These are phyloP conservation scores for Taxawa tesnikishii DNA, from an alignment of 2,329 filamentous ascomycete species.

Conservation along the genomic window DNA sequence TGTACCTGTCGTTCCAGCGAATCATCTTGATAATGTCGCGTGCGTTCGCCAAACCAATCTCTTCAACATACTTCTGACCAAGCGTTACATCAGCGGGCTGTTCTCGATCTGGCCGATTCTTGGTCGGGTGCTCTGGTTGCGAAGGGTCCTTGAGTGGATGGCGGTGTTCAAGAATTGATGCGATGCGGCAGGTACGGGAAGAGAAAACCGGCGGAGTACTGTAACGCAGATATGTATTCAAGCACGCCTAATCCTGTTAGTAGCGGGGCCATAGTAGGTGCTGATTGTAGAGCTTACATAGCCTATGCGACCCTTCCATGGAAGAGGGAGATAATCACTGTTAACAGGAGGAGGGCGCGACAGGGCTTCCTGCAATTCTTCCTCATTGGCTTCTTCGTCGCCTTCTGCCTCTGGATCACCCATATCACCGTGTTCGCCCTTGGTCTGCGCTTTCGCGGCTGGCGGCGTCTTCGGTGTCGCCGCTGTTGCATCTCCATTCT, in stretches of 20 bases:
- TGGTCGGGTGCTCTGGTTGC: constrained; percentile 67
- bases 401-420: constrained; percentile 42
- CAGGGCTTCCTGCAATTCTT: constrained; percentile 46
- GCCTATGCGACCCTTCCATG: constrained; percentile 80
- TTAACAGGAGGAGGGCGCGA: constrained; percentile 65
- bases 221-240: constrained; percentile 81
- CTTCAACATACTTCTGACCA: constrained; percentile 63
- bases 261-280: constrained; percentile 1
- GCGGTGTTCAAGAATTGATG: constrained; percentile 80
- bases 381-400: constrained; percentile 39
- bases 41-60: constrained; percentile 68
- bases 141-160: constrained; percentile 66
- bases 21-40: constrained; percentile 76
- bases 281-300: constrained; percentile 52
- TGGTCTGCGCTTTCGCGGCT: constrained; percentile 14
- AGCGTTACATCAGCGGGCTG: constrained; percentile 53
- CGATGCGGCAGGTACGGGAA: constrained; percentile 81
- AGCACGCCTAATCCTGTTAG: constrained; percentile 50
- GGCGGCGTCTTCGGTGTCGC: constrained; percentile 9
- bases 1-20: constrained; percentile 82
- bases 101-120: constrained; percentile 71
- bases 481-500: constrained; percentile 9
- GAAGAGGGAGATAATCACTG: constrained; percentile 70
- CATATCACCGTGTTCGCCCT: constrained; percentile 10
- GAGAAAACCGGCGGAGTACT: constrained; percentile 78